These are phyloP conservation scores for Pyrenula aspistea DNA, from an alignment of 495 filamentous ascomycete genomes.

Conservation along the genomic window DNA sequence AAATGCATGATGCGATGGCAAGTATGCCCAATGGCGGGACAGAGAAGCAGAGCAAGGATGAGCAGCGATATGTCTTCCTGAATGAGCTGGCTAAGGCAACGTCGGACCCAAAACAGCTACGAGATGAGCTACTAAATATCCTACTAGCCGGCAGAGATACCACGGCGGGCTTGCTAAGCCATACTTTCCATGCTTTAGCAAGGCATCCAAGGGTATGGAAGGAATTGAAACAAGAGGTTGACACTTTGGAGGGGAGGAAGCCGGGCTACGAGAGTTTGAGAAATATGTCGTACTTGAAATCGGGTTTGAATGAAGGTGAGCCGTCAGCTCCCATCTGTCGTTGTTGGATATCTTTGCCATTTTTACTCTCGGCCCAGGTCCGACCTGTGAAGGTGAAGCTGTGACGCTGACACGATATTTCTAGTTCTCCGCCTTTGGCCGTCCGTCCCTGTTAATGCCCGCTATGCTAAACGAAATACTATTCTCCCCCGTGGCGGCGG, in stretches of 20 bases:
- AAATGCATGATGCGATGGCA: background rate
- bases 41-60: constrained; percentile 9
- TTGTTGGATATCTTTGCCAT: constrained; percentile 47
- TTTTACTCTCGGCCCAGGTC: background rate
- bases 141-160: constrained; percentile 57
- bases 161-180: constrained; percentile 51
- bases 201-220: constrained; percentile 34
- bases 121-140: constrained; percentile 53
- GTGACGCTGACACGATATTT: background rate
- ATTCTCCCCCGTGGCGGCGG: constrained; percentile 42
- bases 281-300: constrained; percentile 18
- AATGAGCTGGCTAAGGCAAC: constrained; percentile 49
- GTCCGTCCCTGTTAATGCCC: background rate
- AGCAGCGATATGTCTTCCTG: constrained; percentile 45
- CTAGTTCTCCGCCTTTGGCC: background rate
- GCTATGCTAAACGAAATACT: constrained; percentile 33
- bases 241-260: constrained; percentile 11
- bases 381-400: background rate
- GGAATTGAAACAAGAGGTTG: constrained; percentile 21
- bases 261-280: constrained; percentile 18
- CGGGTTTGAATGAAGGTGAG: constrained; percentile 24
- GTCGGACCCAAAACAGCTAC: constrained; percentile 42
- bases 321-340: constrained; percentile 5
- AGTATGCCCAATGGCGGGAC: constrained; percentile 8
- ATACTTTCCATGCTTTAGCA: constrained; percentile 49